These are phyloP conservation scores for Xylaria sp. DNA, from an alignment of 2,329 filamentous ascomycete genomes.

Conservation along the genomic window DNA sequence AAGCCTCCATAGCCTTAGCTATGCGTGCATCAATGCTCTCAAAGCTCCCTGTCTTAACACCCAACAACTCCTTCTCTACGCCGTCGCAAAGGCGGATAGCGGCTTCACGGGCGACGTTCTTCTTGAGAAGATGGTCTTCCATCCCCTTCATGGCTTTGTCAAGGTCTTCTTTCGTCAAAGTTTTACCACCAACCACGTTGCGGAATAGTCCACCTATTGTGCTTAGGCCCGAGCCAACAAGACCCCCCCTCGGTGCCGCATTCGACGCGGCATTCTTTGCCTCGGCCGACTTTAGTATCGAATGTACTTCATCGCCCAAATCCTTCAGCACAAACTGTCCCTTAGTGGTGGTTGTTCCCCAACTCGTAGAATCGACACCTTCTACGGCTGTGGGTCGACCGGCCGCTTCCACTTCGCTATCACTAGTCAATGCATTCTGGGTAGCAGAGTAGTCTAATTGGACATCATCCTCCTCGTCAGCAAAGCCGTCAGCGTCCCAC, in stretches of 20 bases:
- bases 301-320: conserved; percentile 91
- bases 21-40: conserved; percentile 89
- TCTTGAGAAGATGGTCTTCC: conserved; percentile 93
- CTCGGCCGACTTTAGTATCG: conserved; percentile 85
- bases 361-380: conserved; percentile 79
- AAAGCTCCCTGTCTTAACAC: conserved; percentile 91
- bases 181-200: conserved; percentile 95
- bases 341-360: conserved; percentile 85
- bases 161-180: conserved; percentile 86
- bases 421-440: conserved; percentile 60
- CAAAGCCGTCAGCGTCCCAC: conserved; percentile 91
- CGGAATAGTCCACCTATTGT: conserved; percentile 90
- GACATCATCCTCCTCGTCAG: conserved; percentile 82
- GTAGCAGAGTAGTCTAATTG: conserved; percentile 90
- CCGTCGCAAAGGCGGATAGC: conserved; percentile 90
- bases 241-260: conserved; percentile 66
- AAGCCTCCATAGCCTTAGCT: conserved; percentile 88
- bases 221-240: conserved; percentile 83
- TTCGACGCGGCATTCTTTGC: conserved; percentile 64
- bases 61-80: conserved; percentile 88
- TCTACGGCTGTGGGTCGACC: conserved; percentile 72
- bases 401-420: conserved; percentile 62
- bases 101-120: conserved; percentile 96
- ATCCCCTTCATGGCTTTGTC: conserved; percentile 94
- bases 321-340: conserved; percentile 96